A percentile compares a stretch with the other conserved stretches of the same genome.
These are phyloP conservation scores for Eragrostis curvula DNA, from an alignment of 176 grass and related monocot species.

Conservation along the genomic window DNA sequence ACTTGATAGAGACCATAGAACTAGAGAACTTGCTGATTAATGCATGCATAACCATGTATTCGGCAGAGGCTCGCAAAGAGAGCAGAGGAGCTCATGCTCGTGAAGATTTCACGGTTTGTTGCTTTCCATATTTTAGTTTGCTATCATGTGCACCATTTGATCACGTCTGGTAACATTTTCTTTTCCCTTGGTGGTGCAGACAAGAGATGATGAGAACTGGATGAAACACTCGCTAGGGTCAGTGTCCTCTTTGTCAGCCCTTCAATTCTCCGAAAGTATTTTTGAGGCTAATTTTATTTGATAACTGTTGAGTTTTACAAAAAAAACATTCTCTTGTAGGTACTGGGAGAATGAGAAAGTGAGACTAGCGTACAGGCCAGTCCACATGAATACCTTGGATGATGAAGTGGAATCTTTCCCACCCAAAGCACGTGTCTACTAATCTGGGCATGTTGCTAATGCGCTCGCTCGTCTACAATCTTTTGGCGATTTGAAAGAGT, in stretches of 20 bases:
- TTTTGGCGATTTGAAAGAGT: too few species aligned
- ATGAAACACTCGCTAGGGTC: constrained; percentile 85
- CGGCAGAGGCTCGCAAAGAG: constrained; percentile 90
- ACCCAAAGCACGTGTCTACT: constrained; percentile 83
- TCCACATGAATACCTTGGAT: constrained; percentile 87
- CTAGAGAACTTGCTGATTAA: constrained; percentile 93
- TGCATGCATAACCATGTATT: constrained; percentile 90
- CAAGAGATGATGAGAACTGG: constrained; percentile 78
- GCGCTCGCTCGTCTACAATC: too few species aligned
- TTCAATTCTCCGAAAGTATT: too few species aligned
- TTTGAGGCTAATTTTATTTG: too few species aligned
- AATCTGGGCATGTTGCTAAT: background rate
- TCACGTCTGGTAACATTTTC: background rate
- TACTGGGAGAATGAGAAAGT: constrained; percentile 87
- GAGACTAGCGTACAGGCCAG: constrained; percentile 68
- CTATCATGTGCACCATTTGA: background rate
- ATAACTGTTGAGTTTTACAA: constrained; percentile 5
- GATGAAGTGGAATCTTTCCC: constrained; percentile 75
- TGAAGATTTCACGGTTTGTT: constrained; percentile 82
- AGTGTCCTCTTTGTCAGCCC: constrained; percentile 23
- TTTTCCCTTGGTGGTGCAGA: constrained; percentile 50
- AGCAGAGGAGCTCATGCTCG: constrained; percentile 94
- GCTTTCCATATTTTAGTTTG: background rate
- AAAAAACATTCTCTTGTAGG: constrained; percentile 41
- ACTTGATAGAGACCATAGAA: constrained; percentile 89